Evolutionary conservation across 768 basidiomycete species (phyloP).

Genomic region (Agaricus sinodeliciosus): DNA sequence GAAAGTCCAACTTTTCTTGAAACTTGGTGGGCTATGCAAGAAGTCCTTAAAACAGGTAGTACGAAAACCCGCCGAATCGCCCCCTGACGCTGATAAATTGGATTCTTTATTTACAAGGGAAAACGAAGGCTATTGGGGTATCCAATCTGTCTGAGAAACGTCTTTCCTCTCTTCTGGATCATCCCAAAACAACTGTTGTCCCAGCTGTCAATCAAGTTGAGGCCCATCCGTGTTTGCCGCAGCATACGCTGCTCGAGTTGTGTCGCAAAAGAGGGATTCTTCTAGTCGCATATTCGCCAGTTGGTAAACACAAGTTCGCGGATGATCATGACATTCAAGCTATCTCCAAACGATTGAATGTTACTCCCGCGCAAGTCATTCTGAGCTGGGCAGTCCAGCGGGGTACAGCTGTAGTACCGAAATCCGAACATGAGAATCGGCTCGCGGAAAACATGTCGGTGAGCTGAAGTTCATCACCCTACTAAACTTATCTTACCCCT

Average conservation of each 20-base stretch:
- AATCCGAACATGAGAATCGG: slow-evolving; percentile 35
- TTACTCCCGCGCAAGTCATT: slow-evolving; percentile 34
- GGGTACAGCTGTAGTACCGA: slow-evolving; percentile 48
- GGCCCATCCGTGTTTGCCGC: slow-evolving; percentile 38
- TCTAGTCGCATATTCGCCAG: slow-evolving; percentile 41
- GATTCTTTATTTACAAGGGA: background rate
- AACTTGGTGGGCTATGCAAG: slow-evolving; percentile 7
- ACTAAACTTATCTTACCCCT: background rate
- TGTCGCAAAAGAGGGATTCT: slow-evolving; percentile 36
- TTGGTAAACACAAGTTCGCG: slow-evolving; percentile 23
- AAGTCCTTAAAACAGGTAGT: slow-evolving; percentile 6
- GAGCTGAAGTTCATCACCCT: background rate
- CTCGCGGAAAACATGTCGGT: slow-evolving; percentile 38
- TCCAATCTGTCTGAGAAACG: slow-evolving; percentile 7
- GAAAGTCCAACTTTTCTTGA: slow-evolving; percentile 9
- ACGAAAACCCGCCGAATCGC: background rate
- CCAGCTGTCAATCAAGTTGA: slow-evolving; percentile 31
- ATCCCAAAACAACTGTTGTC: slow-evolving; percentile 5
- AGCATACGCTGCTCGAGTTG: slow-evolving; percentile 34
- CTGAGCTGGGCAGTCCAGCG: slow-evolving; percentile 55
- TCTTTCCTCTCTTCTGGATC: background rate
- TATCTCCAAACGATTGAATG: background rate
- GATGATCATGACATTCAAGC: slow-evolving; percentile 2
- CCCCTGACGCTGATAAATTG: background rate
- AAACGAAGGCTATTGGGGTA: slow-evolving; percentile 5